Percentiles rank a stretch among this genome's conserved stretches.
These are phyloP conservation scores for Hanseniaspora hatyaiensis DNA, from an alignment of 805 yeast species.

Conservation along the genomic window DNA sequence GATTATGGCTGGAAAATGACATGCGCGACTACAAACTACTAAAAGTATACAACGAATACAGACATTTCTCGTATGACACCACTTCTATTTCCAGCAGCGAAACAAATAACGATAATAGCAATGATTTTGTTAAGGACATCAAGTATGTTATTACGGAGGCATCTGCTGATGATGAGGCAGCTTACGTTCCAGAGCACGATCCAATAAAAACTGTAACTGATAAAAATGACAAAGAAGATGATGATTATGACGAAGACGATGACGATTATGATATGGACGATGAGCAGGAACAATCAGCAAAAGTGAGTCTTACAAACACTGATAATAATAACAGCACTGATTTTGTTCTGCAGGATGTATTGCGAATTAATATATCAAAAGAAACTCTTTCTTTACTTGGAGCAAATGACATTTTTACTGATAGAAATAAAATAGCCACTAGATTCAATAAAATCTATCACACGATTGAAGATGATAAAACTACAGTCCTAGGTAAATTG, in stretches of 20 bases:
- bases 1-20: constrained; percentile 11
- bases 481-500: constrained; percentile 61
- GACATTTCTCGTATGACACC: too few relatives aligned
- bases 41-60: constrained; percentile 1
- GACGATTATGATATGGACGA: constrained; percentile 20
- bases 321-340: too few relatives aligned
- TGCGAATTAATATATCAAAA: constrained; percentile 30
- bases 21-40: not conserved
- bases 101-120: constrained; percentile 14
- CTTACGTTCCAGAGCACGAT: too few relatives aligned
- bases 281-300: constrained; percentile 3
- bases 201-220: not conserved
- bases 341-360: too few relatives aligned
- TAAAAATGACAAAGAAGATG: constrained; percentile 22
- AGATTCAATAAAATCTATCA: constrained; percentile 66
- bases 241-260: constrained; percentile 19
- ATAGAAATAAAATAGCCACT: constrained; percentile 33
- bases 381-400: constrained; percentile 23
- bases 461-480: constrained; percentile 61
- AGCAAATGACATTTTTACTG: constrained; percentile 24
- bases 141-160: constrained; percentile 12
- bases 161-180: constrained; percentile 18
- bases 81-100: too few relatives aligned
- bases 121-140: not conserved
- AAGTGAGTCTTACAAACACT: too few relatives aligned